phyloP scores from a whole-genome alignment of 2,329 filamentous ascomycete species.

The Chaetomium sp. region DNA sequence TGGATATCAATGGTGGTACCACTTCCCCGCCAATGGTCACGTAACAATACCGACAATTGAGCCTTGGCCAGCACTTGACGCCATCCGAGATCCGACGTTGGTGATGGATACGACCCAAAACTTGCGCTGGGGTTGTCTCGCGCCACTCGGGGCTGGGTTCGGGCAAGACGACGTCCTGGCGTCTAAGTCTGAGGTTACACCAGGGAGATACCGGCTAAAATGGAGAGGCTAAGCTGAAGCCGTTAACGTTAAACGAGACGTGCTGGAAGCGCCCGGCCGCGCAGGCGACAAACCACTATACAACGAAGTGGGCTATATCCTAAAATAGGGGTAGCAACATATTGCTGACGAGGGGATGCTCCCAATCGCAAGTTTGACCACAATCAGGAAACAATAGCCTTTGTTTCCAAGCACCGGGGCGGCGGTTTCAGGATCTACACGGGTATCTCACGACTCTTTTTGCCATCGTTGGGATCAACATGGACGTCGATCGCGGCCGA shows the following conservation, averaged over 20 bases:
- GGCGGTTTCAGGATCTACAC: constrained; percentile 8
- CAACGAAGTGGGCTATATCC: background rate
- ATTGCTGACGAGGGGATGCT: background rate
- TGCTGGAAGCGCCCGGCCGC: background rate
- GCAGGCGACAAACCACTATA: background rate
- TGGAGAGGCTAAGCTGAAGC: background rate
- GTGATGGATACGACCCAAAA: background rate
- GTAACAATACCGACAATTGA: background rate
- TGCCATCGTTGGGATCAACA: background rate
- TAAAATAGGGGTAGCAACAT: background rate
- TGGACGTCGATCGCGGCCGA: background rate
- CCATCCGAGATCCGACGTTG: background rate
- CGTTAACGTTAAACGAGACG: background rate
- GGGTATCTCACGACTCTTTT: constrained; percentile 1
- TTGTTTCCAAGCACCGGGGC: constrained; percentile 17
- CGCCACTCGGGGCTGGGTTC: background rate
- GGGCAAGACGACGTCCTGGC: background rate
- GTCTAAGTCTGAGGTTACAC: constrained; percentile 1
- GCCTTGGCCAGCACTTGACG: background rate
- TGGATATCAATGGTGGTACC: background rate
- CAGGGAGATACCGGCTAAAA: constrained; percentile 14
- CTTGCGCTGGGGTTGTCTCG: background rate
- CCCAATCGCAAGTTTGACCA: background rate
- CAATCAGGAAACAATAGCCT: background rate
- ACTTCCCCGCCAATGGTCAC: background rate